Evolutionary conservation across 441 rosid species (phyloP), one percentile per base, ranked within the genome.

Genomic region (Jatropha multifida): DNA sequence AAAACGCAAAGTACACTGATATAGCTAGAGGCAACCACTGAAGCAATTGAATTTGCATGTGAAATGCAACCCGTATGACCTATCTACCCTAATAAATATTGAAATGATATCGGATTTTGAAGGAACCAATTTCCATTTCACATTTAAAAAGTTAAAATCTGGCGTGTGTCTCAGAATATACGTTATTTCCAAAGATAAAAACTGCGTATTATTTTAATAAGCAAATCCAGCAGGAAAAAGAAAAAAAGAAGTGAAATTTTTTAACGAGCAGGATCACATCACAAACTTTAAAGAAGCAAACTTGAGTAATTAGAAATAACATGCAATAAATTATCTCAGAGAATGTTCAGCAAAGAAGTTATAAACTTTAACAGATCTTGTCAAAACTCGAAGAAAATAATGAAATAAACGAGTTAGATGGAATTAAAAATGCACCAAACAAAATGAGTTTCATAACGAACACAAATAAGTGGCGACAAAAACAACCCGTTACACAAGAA

Each of bases 221-320:
- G 18, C n/a, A 58, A 4, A 71, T 58, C 15, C 20, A 4, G 17
- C 11, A 14, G 13, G 32, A 26, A 27, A 74, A 75, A 67, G 10
- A 15, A 14, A 11, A 18, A 41, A 27, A 65, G 58, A 67, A 4
- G 32, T 42, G 56, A 8, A 27, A 7, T 26, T 32, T 74, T 56
- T 54, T 42, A 41, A 40, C 20, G 20, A 5, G 17, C n/a, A 75
- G 26, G n/a, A 75, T 58, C 59, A 15, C n/a, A 74, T 54, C 54
- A 42, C 72, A 56, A 4, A 13, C 7, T 56, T 18, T 15, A 56
- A 66, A 12, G 4, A 61, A 48, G 8, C 17, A 49, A 49, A 37
- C 66, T 23, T 62, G 58, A 75, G 67, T 26, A 13, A 46, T 40
- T 65, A 74, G 23, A 63, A 6, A 11, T 62, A 26, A 48, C 60